Evolutionary conservation across 352 stramenopile species (phyloP), one percentile per base, ranked within the genome.

Genomic region (Globisporangium recalcitrans): DNA sequence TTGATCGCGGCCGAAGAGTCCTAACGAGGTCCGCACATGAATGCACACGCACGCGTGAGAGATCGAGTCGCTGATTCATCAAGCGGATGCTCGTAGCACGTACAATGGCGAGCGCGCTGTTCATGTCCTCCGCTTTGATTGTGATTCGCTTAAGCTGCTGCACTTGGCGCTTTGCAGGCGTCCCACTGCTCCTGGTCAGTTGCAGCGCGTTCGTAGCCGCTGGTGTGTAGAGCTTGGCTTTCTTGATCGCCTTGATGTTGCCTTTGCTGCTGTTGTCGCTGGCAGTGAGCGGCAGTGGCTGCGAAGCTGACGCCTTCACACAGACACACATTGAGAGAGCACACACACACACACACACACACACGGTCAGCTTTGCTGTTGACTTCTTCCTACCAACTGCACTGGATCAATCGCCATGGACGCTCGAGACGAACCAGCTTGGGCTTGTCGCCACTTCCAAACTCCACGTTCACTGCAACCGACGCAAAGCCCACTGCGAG

Each of bases 51-150:
- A 24, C 34, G 11, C 13, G n/a, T 34, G 34, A 60, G 21, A 19
- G 49, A 22, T 4, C 8, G n/a, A 21, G 4, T 56, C 3, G 7
- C 13, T 54, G 11, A 34, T 3, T 34, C 16, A 22, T n/a, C 21
- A 14, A 52, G 27, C 36, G 3, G 6, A n/a, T 44, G 13, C 21
- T 32, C 32, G 4, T 16, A 27, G 49, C 21, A 67, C 72, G 38
- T 70, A 94, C 83, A 48, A 95, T 66, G 8, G 70, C 68, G 48
- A 91, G 73, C 26, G 75, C 82, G 22, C 69, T 70, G 22, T 75
- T 78, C 66, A 89, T 83, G 51, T 95, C 85, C 14, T 93, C 80
- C 42, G 82, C 68, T 53, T 90, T 88, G 32, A 95, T 63, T 21
- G 85, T 95, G 58, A 93, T 72, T 10, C 85, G 80, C 58, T 78